Base-by-base conservation (phyloP, 2,329 filamentous ascomycete species). In the Penicillium sp. region DNA sequence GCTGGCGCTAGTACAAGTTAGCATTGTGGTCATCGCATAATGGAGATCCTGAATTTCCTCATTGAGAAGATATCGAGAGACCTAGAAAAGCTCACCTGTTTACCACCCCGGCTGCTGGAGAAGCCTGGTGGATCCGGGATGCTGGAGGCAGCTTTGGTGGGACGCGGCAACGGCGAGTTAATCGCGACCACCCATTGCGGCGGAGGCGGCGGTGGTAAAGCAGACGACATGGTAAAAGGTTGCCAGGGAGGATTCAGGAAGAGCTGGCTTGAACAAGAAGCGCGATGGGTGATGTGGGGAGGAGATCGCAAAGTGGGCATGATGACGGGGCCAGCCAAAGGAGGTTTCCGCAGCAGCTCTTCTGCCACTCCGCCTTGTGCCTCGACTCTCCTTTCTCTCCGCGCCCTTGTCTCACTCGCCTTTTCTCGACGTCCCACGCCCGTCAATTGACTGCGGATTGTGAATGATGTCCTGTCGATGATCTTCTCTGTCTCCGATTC, bases 101-200 rank as follows among this genome's bases (percentile, higher is more conserved):
- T 84, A 68, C 81, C 77, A 53, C 79, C 72, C 28, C 73, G 60
- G 78, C 73, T 70, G 77, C 86, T 73, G 76, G 87, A 87, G 81
- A 88, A 98, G 73, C 95, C 94, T 55, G 91, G 91, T 52, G 95
- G 95, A 75, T 99, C 93, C 59, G 89, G 83, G 67, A 97, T 87
- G 73, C 83, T 84, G 68, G 81, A 73, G 53, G 76, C 67, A 20
- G 69, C 73, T 60, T 84, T 83, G 78, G 91, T 92, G 54, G 87
- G 77, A 74, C 86, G 90, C 53, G 85, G 75, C 25, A 91, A 87
- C 35, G 91, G 85, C 47, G 86, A 86, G 72, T 88, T 88, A 67
- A 98, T 84, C 71, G 96, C 88, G 65, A 88, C 78, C 37, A 94
- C 91, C 95, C 95, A 99, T 83, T 84, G 82, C 37, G 93, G 93